A percentile compares a stretch with the other conserved stretches of the same genome.
These are phyloP conservation scores for Candida jianshihensis DNA, from an alignment of 805 yeast genomes.

Conservation along the genomic window DNA sequence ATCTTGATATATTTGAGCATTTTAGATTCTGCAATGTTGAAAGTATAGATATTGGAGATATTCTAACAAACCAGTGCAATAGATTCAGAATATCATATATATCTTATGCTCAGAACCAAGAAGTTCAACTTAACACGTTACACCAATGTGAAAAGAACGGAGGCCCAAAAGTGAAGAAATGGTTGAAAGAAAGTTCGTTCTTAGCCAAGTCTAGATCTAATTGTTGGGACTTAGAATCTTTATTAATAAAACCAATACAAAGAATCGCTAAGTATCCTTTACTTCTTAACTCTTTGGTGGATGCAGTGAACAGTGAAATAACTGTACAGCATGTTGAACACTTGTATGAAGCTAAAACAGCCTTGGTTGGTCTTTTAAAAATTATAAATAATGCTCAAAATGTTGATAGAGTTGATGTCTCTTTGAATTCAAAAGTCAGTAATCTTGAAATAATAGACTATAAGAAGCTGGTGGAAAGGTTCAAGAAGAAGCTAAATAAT, in stretches of 20 bases:
- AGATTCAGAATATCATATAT: slow-evolving; percentile 28
- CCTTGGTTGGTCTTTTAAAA: slow-evolving; percentile 11
- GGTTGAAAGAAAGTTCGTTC: slow-evolving; percentile 29
- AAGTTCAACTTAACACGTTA: slow-evolving; percentile 24
- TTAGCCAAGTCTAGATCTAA: slow-evolving; percentile 19
- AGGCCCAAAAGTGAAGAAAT: slow-evolving; percentile 21
- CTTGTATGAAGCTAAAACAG: slow-evolving; percentile 13
- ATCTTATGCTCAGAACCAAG: slow-evolving; percentile 26
- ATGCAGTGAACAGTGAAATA: slow-evolving; percentile 7
- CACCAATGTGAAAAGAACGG: slow-evolving; percentile 9
- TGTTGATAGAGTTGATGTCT: neutral
- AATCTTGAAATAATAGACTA: neutral
- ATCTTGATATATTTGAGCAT: slow-evolving; percentile 6
- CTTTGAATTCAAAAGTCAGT: neutral
- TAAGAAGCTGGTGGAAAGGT: slow-evolving; percentile 1
- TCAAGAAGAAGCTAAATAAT: slow-evolving; percentile 6
- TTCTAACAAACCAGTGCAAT: slow-evolving; percentile 24
- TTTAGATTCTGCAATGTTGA: slow-evolving; percentile 7
- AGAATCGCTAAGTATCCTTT: slow-evolving; percentile 22
- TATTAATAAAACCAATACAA: slow-evolving; percentile 26
- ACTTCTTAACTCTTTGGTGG: slow-evolving; percentile 12
- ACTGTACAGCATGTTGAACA: slow-evolving; percentile 7
- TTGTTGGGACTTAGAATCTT: slow-evolving; percentile 22
- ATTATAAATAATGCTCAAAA: neutral
- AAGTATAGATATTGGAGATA: slow-evolving; percentile 23